Evolutionary conservation across 495 filamentous ascomycete species (phyloP), one percentile per base, ranked within the genome.

Genomic region (Penicillium canescens): DNA sequence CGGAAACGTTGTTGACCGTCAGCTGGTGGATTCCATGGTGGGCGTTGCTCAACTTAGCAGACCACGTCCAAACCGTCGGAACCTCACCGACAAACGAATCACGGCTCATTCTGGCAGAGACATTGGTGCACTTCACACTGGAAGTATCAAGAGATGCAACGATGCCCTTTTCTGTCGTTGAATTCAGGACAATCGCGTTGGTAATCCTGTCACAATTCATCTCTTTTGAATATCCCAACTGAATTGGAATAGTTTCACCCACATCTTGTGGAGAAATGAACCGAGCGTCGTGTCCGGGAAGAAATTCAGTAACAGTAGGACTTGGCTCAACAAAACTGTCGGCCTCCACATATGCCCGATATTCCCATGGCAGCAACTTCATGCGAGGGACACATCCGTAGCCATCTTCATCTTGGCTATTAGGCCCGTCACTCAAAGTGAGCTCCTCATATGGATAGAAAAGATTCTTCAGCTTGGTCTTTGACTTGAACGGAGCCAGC

Each of bases 261-360:
- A 20, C 42, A 20, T 64, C 72, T 16, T 68, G 40, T 50, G 42
- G 49, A 36, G 82, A 84, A 8, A 77, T 46, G 4, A 85, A 51
- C 6, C 82, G 76, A 1, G 55, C 44, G 54, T 87, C 84, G 56
- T 87, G 84, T 10, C 82, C 81, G 0, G 84, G 84, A 1, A 61
- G 24, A 55, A 87, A 83, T 21, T 74, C 70, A 6, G 83, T 86
- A 54, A 87, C 78, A 53, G 80, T 78, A 5, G 84, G 83, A 2
- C 73, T 69, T 8, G 79, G 79, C 33, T 62, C 49, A 4, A 79
- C 57, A 54, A 71, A 85, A 5, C 59, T 50, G 6, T 63, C 52
- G 12, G 60, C 63, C 4, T 77, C 77, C 0, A 86, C 83, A 61
- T 81, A 85, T 6, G 78, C 78, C n/a, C 81, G 78, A 67, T 77